Conservation (phyloP, 2,329 filamentous ascomycete species). For the Hymenoscyphus infarciens region DNA sequence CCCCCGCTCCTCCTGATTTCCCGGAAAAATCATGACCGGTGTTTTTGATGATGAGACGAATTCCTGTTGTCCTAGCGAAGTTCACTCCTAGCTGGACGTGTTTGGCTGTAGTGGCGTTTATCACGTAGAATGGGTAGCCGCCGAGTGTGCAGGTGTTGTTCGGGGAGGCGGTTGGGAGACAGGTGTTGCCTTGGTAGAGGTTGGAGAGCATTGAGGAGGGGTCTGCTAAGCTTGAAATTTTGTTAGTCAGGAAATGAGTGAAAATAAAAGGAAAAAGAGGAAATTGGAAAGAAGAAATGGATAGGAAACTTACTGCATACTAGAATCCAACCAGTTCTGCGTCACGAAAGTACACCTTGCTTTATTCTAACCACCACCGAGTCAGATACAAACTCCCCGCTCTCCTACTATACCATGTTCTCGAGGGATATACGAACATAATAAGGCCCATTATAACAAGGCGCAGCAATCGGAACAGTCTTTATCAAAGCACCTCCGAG, state of each 20-base stretch:
- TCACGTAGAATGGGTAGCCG: slow-evolving; percentile 33
- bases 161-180: slow-evolving; percentile 38
- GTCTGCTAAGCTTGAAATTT: slow-evolving; percentile 29
- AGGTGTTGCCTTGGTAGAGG: slow-evolving; percentile 43
- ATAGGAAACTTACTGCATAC: slow-evolving; percentile 36
- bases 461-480: slow-evolving; percentile 42
- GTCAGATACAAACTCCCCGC: not conserved
- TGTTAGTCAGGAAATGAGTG: not conserved
- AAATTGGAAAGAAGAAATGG: too few species aligned
- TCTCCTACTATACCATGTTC: not conserved
- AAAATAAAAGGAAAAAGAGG: not conserved
- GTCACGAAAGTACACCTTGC: slow-evolving; percentile 21
- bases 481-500: slow-evolving; percentile 43
- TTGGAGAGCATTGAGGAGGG: slow-evolving; percentile 45
- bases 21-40: slow-evolving; percentile 26
- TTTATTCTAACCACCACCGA: not conserved
- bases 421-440: not conserved
- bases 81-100: slow-evolving; percentile 46
- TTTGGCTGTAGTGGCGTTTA: slow-evolving; percentile 38
- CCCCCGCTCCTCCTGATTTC: slow-evolving; percentile 37
- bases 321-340: slow-evolving; percentile 35
- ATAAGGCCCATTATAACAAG: slow-evolving; percentile 37
- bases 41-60: slow-evolving; percentile 36
- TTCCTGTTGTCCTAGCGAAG: slow-evolving; percentile 41
- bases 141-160: slow-evolving; percentile 13